Evolutionary conservation across 257 asterid species (phyloP).

Genomic region (Capsicum chinense): DNA sequence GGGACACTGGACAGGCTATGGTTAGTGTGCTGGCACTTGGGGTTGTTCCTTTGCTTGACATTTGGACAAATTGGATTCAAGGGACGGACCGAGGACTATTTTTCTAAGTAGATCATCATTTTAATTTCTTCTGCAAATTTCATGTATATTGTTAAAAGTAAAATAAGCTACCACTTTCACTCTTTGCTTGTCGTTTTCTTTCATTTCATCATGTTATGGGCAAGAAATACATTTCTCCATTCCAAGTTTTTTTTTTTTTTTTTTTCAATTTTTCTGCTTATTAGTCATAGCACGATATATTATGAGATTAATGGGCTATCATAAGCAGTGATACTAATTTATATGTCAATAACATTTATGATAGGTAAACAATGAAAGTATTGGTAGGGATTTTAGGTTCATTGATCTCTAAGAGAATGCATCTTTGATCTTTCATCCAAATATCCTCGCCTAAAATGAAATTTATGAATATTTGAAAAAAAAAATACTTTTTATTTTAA

Average conservation of each 20-base stretch:
- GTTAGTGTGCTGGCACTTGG: conserved; percentile 90
- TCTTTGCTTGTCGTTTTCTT: not conserved
- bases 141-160: not conserved
- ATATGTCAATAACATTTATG: no score
- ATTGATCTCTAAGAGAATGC: no score
- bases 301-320: not conserved
- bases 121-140: not conserved
- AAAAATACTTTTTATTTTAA: no score
- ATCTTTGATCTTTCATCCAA: no score
- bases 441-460: no score
- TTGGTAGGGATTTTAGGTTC: no score
- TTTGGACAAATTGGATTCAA: conserved; percentile 99
- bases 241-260: not conserved
- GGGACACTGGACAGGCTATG: conserved; percentile 63
- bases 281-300: not conserved
- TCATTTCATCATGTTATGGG: not conserved
- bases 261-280: not conserved
- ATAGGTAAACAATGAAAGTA: no score
- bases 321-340: not conserved
- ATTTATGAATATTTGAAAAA: no score
- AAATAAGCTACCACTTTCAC: not conserved
- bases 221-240: not conserved
- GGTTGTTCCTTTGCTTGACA: conserved; percentile 73
- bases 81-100: conserved; percentile 92
- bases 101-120: conserved; percentile 36